phyloP scores from a whole-genome alignment of 352 stramenopile species.

The Pythium oligandrum region DNA sequence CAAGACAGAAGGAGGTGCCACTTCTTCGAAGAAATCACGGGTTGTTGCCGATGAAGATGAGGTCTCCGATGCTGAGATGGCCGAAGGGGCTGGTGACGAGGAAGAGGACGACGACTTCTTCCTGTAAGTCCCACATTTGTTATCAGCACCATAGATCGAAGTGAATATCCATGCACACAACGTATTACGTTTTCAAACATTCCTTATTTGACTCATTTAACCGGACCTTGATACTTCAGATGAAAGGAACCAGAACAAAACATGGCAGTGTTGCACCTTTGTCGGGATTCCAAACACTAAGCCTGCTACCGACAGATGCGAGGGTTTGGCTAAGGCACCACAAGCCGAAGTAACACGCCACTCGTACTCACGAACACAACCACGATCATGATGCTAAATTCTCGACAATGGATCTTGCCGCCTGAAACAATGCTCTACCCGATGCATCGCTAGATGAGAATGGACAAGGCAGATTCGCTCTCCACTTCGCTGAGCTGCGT shows the following conservation, averaged over 20 bases:
- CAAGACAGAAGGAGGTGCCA: slow-evolving; percentile 17
- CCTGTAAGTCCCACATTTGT: slow-evolving; percentile 25
- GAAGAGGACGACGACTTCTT: slow-evolving; percentile 72
- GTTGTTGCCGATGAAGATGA: slow-evolving; percentile 49
- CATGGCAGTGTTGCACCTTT: neutral
- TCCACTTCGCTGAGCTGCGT: slow-evolving; percentile 36
- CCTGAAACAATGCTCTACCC: no score
- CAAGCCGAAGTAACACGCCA: no score
- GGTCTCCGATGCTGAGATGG: slow-evolving; percentile 12
- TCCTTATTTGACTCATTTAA: slow-evolving; percentile 1
- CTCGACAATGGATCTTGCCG: no score
- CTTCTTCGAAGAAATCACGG: slow-evolving; percentile 13
- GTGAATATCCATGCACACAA: neutral
- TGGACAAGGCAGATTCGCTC: slow-evolving; percentile 42
- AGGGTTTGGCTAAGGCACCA: no score
- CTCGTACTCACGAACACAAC: no score
- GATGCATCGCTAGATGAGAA: slow-evolving; percentile 43
- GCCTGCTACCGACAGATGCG: no score
- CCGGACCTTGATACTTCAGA: neutral
- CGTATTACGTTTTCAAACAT: no score
- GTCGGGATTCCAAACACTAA: no score
- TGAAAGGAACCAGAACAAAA: slow-evolving; percentile 12
- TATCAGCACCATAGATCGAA: neutral
- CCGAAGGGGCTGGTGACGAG: slow-evolving; percentile 27
- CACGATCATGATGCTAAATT: no score